A percentile compares a stretch with the other conserved stretches of the same genome.
These are phyloP conservation scores for Pyrenophora graminea DNA, from an alignment of 2,329 filamentous ascomycete species.

Conservation along the genomic window DNA sequence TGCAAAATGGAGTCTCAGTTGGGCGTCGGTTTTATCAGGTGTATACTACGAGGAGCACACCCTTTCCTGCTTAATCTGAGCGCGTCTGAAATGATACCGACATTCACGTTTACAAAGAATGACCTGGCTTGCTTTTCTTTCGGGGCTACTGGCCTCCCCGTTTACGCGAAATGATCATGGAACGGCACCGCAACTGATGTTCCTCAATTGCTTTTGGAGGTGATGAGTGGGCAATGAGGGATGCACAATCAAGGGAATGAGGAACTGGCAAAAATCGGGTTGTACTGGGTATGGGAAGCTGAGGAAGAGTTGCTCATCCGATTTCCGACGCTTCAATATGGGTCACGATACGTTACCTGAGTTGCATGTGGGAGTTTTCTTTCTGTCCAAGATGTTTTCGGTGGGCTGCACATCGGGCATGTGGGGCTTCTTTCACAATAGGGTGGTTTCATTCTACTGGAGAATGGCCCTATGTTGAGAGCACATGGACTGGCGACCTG, in stretches of 20 bases:
- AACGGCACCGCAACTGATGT: slow-evolving; percentile 41
- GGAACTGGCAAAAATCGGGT: slow-evolving; percentile 40
- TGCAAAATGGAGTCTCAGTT: slow-evolving; percentile 44
- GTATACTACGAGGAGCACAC: slow-evolving; percentile 42
- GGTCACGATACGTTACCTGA: slow-evolving; percentile 33
- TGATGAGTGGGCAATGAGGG: slow-evolving; percentile 33
- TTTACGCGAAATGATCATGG: slow-evolving; percentile 33
- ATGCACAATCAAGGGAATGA: slow-evolving; percentile 35
- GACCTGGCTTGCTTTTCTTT: slow-evolving; percentile 42
- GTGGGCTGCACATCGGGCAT: slow-evolving; percentile 26
- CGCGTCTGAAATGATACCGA: slow-evolving; percentile 47
- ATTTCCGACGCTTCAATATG: slow-evolving; percentile 30
- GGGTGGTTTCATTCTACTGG: slow-evolving; percentile 1
- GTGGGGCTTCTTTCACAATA: slow-evolving; percentile 16
- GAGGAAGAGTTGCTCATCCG: slow-evolving; percentile 30
- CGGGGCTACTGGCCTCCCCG: slow-evolving; percentile 32
- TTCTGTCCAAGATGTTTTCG: slow-evolving; percentile 33
- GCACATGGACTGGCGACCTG: slow-evolving; percentile 18
- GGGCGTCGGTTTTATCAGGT: slow-evolving; percentile 42
- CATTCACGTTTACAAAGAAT: slow-evolving; percentile 42
- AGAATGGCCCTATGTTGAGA: slow-evolving; percentile 9
- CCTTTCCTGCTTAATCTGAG: slow-evolving; percentile 43
- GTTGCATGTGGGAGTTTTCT: slow-evolving; percentile 46
- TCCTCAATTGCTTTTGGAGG: slow-evolving; percentile 37
- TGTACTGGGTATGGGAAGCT: slow-evolving; percentile 32